Percentiles rank a stretch among this genome's conserved stretches.
Evolutionary conservation across 2,329 filamentous ascomycete species (phyloP).

Genomic region (Xylariales sp.): DNA sequence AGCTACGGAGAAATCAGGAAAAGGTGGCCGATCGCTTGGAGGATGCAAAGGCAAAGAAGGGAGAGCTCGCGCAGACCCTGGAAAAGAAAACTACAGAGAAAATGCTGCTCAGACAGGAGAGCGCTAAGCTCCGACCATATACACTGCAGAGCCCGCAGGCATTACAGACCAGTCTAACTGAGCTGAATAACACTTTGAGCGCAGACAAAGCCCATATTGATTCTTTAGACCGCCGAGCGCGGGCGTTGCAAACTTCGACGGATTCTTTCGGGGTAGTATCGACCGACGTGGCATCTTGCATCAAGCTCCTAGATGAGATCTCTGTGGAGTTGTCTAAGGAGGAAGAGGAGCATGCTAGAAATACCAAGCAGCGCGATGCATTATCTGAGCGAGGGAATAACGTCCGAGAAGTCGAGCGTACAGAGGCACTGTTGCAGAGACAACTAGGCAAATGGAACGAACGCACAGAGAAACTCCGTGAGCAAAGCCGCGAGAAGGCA

Average conservation of each 20-base stretch:
- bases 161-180: conserved; percentile 83
- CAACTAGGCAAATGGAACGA: conserved; percentile 89
- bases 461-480: conserved; percentile 84
- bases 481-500: conserved; percentile 84
- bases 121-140: conserved; percentile 89
- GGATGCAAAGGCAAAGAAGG: conserved; percentile 83
- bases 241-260: conserved; percentile 89
- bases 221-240: conserved; percentile 83
- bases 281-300: conserved; percentile 86
- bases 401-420: conserved; percentile 89
- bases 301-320: conserved; percentile 90
- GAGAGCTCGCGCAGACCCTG: conserved; percentile 75
- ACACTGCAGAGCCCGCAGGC: conserved; percentile 87
- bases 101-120: conserved; percentile 82
- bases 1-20: conserved; percentile 84
- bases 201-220: conserved; percentile 88
- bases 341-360: conserved; percentile 87
- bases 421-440: conserved; percentile 83
- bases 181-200: conserved; percentile 81
- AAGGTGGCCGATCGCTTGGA: conserved; percentile 85
- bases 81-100: conserved; percentile 78
- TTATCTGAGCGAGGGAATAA: conserved; percentile 89
- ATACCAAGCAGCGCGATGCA: conserved; percentile 84
- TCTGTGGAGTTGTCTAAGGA: conserved; percentile 86
- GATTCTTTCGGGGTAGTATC: conserved; percentile 89